phyloP scores from a whole-genome alignment of 164 flowering plant genomes.

The Annona squamosa region DNA sequence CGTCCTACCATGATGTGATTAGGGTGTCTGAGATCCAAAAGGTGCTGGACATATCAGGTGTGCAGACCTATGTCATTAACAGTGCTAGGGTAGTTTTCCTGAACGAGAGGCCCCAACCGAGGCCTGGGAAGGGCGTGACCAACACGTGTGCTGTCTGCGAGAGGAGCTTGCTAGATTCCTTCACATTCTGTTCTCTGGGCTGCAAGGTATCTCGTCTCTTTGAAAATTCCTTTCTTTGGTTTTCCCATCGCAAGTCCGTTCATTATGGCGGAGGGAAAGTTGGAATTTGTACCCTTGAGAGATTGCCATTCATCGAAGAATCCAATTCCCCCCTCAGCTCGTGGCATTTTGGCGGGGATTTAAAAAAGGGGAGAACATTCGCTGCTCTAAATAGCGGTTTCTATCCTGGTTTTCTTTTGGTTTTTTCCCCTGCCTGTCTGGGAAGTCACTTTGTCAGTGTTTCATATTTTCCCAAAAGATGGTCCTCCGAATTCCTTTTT shows the following conservation, averaged over 20 bases:
- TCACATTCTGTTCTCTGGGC: constrained; percentile 87
- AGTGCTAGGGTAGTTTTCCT: constrained; percentile 86
- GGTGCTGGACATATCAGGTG: constrained; percentile 69
- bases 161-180: constrained; percentile 84
- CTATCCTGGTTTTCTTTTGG: background rate
- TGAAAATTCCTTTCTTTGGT: background rate
- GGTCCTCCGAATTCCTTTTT: no score
- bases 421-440: no score
- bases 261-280: background rate
- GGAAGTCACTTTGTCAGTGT: no score
- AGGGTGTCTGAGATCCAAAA: constrained; percentile 87
- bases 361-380: background rate
- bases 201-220: constrained; percentile 61
- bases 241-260: background rate
- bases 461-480: no score
- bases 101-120: constrained; percentile 86
- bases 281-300: background rate
- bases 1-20: constrained; percentile 96
- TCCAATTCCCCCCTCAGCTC: background rate
- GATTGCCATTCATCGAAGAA: background rate
- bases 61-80: constrained; percentile 91
- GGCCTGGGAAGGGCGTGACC: constrained; percentile 93
- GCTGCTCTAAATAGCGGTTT: background rate
- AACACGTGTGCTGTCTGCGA: constrained; percentile 86
- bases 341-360: background rate